A percentile compares a stretch with the other conserved stretches of the same genome.
phyloP scores from a whole-genome alignment of 2,329 filamentous ascomycete species.

The Hypoxylon sp. region DNA sequence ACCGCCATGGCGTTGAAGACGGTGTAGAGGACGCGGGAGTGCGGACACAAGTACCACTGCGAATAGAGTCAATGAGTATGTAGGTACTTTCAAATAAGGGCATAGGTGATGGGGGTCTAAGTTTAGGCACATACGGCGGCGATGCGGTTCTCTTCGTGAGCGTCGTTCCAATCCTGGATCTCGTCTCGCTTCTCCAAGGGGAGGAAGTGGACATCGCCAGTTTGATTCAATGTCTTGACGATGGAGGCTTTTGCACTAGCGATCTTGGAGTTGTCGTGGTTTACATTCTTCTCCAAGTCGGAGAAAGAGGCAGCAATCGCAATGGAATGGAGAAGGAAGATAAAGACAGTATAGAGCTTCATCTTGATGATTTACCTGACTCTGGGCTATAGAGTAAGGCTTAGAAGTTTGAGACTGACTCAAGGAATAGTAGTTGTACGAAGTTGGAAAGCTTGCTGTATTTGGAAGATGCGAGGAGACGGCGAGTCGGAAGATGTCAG shows the following conservation, averaged over 20 bases:
- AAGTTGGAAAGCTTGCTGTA: not conserved
- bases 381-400: not conserved
- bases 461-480: not conserved
- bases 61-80: not conserved
- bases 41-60: conserved; percentile 25
- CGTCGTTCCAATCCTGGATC: conserved; percentile 26
- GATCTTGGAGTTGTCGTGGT: not conserved
- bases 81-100: not conserved
- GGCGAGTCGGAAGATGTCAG: not conserved
- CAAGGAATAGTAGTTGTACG: not conserved
- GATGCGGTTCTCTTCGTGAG: conserved; percentile 20
- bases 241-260: not conserved
- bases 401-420: not conserved
- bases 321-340: conserved; percentile 8
- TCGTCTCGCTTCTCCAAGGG: conserved; percentile 18
- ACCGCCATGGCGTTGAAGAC: conserved; percentile 26
- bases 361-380: conserved; percentile 6
- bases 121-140: conserved; percentile 19
- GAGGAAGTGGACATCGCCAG: not conserved
- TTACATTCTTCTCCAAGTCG: not conserved
- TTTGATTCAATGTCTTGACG: not conserved
- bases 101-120: not conserved
- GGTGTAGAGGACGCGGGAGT: conserved; percentile 10
- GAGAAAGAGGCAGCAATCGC: conserved; percentile 6
- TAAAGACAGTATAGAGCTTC: conserved; percentile 2